Conservation (phyloP, 1,284 basidiomycete species). For the Xerocomus nothofagi region DNA sequence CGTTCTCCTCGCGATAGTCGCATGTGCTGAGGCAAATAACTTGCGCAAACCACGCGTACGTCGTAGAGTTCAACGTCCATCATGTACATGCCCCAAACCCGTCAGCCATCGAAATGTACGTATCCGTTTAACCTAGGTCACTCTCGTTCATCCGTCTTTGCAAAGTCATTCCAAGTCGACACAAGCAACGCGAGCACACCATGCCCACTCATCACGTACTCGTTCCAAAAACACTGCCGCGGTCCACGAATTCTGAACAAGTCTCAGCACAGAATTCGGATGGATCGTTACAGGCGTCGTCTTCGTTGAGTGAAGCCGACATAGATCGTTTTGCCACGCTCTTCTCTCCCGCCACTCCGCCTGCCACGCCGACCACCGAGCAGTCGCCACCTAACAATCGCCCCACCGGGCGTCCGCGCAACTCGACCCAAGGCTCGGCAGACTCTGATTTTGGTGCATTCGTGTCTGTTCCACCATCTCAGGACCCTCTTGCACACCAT, state of each 20-base stretch:
- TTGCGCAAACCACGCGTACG: background rate
- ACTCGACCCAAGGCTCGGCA: conserved; percentile 27
- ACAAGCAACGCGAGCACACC: background rate
- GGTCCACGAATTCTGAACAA: background rate
- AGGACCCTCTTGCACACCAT: conserved; percentile 52
- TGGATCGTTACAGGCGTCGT: background rate
- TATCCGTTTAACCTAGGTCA: background rate
- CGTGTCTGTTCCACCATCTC: conserved; percentile 57
- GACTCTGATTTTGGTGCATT: conserved; percentile 69
- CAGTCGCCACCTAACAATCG: background rate
- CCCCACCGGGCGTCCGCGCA: conserved; percentile 13
- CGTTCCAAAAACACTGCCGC: background rate
- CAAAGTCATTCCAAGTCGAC: background rate
- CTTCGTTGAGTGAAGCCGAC: conserved; percentile 30
- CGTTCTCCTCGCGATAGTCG: too few relatives aligned
- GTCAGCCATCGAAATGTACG: background rate
- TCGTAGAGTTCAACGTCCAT: background rate
- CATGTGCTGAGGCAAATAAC: background rate
- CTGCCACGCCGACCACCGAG: conserved; percentile 35
- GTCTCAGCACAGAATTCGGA: background rate
- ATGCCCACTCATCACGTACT: background rate
- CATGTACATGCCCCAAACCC: background rate
- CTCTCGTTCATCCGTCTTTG: background rate
- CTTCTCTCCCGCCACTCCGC: conserved; percentile 46
- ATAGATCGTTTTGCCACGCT: conserved; percentile 45